Evolutionary conservation across 1,284 basidiomycete species (phyloP), one percentile per base, ranked within the genome.

Genomic region (Cryptococcus jaspeensis): DNA sequence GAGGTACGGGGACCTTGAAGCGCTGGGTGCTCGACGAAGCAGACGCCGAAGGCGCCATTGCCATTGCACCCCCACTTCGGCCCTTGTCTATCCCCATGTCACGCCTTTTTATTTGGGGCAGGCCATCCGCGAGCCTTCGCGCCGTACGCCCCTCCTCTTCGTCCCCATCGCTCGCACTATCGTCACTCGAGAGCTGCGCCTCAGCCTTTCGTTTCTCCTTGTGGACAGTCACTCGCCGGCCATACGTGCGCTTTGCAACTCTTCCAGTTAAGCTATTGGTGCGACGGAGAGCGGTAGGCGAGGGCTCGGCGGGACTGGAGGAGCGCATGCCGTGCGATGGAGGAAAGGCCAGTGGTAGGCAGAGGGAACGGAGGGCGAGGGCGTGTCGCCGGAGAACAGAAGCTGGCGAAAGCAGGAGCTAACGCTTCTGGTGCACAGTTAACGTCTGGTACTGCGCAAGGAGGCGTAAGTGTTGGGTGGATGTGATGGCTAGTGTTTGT

Each of bases 151-250:
- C n/a, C 20, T 38, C 38, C 22, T n/a, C 28, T n/a, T 25, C 32
- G 32, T 22, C 18, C 35, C 15, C 36, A 22, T 5, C 22, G 32
- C 43, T 36, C n/a, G 16, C 47, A 35, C 7, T 37, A 16, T 50
- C 37, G 9, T 32, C 28, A 9, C 20, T 18, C 16, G 15, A 36
- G 9, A n/a, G 20, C 20, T 47, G 18, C 22, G 20, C 41, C 44
- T 58, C 52, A 8, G 46, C 52, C 38, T 55, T 58, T 32, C 60
- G 46, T 45, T 63, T 63, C 36, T 57, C 50, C 35, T 52, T 52
- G n/a, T 60, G 58, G 4, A 37, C 53, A 12, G 52, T 47, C 9
- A 50, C 35, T 16, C 55, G 48, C 11, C 58, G 52, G 18, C 58
- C 59, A 25, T 63, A 63, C 11, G 55, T 60, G 16, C 44, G 45